Base-by-base conservation (phyloP, 208 protist genomes). In the Leishmania guyanensis region DNA sequence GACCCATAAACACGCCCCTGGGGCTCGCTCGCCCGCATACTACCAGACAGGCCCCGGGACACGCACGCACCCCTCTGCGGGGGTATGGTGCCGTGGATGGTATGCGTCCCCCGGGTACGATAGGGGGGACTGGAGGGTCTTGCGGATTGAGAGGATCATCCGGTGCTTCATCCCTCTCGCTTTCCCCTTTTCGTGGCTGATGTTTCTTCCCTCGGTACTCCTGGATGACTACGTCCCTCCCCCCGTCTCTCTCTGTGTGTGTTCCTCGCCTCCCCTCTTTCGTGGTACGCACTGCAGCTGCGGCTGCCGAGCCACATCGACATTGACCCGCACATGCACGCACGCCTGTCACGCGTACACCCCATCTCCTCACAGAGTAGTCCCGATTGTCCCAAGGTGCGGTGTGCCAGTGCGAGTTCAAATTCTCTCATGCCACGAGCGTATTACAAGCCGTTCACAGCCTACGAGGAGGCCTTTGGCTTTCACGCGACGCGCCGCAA, bases 371-470 rank as follows among this genome's bases (percentile, higher is more conserved):
- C 65, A 70, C 29, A n/a, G 39, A 16, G 65, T 48, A 43, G 65
- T 50, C 2, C 39, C 3, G 6, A 70, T n/a, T 10, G 14, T 2
- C 56, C 26, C 8, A 22, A 6, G 70, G 26, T 75, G 16, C 50
- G 70, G 50, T 39, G n/a, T n/a, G 48, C 22, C 36, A 0, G 16
- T 12, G 43, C 43, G 43, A 46, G 43, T 6, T 46, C 43, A 46
- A n/a, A 17, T 39, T 17, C 65, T n/a, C 10, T 29, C 36, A 97
- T 97, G 93, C 93, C 93, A 5, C 89, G 93, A 43, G 93, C 91
- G 20, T 94, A 95, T 73, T 95, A 95, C 87, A 91, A 91, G 50
- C 93, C 93, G 20, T 95, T 95, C 79, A 97, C 93, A 51, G 85
- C 89, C 8, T 95, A 95, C 68, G 93, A 97, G 83, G 91, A 97